Percentiles rank a stretch among this genome's conserved stretches.
These are phyloP conservation scores for Colletotrichum costaricense DNA, from an alignment of 2,329 filamentous ascomycete genomes.

Conservation along the genomic window DNA sequence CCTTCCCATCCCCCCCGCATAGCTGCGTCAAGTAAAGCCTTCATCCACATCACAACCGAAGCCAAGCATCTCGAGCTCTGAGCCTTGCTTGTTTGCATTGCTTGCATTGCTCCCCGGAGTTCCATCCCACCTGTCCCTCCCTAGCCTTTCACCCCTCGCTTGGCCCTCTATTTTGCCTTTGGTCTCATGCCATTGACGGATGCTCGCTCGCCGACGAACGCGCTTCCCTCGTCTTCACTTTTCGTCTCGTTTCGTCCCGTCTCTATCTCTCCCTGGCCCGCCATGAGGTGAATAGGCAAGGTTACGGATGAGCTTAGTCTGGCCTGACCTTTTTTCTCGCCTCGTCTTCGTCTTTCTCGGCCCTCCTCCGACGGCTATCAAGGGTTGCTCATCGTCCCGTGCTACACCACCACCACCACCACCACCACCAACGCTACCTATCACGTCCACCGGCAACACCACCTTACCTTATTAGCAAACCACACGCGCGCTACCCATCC, in stretches of 20 bases:
- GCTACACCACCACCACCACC: neutral
- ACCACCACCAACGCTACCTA: conserved; percentile 2
- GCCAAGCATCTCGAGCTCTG: neutral
- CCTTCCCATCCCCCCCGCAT: neutral
- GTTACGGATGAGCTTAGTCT: conserved; percentile 6
- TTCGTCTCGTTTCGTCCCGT: conserved; percentile 23
- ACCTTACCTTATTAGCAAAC: conserved; percentile 14
- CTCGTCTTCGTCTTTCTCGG: neutral
- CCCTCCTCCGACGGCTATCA: conserved; percentile 4
- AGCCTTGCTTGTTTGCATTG: neutral
- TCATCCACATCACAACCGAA: neutral
- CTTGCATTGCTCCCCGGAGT: neutral
- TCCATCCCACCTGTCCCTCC: too few species aligned
- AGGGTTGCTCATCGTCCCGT: neutral
- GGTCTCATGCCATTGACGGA: conserved; percentile 1
- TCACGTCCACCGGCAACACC: conserved; percentile 8
- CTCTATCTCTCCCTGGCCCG: conserved; percentile 16
- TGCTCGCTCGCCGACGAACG: neutral
- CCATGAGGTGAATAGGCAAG: neutral
- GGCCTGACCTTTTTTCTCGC: neutral
- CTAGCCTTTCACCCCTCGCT: neutral
- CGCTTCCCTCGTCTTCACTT: conserved; percentile 2
- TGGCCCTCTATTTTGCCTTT: neutral
- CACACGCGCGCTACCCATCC: conserved; percentile 12
- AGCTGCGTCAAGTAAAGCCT: neutral